Evolutionary conservation across 306 rosid genomes (phyloP), one percentile per base, ranked within the genome.

Genomic region (Vigna unguiculata): DNA sequence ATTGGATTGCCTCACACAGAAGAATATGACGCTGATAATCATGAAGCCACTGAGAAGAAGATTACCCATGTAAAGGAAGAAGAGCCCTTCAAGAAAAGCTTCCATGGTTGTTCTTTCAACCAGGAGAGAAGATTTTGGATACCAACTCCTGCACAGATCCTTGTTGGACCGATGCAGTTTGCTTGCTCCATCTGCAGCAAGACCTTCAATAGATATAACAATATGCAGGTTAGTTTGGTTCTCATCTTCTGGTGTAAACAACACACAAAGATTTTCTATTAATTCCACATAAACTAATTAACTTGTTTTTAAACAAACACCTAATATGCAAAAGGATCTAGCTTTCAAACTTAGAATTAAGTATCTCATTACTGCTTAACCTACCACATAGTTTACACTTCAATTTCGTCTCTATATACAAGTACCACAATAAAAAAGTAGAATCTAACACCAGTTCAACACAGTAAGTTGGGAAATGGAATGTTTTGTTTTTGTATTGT

Each of bases 161-260:
- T 94, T 68, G 97, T 90, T 51, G 97, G 98, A 1, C 97, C 98
- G 20, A 91, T 94, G 97, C 98, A 94, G 80, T 94, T 94, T 90
- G 85, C 91, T 86, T 94, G 97, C 82, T 88, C 96, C 71, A 91
- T 94, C 19, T 94, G 98, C 84, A 84, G 66, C 87, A 94, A 91
- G 79, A 91, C 96, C 72, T 94, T 94, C 92, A 94, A 91, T 84
- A 87, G 97, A 80, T 91, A 90, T 88, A 93, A 93, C 70, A 93
- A 93, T 85, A 91, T 93, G 98, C 98, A 93, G 98, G 98, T 92
- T 30, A 86, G 96, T 60, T 60, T 38, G 4, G 0, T 69, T 65
- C 47, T 57, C 71, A 72, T 58, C 19, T 69, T 74, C 12, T 65
- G 6, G 28, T 36, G 19, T 12, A 11, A 1, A 16, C 36, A 10